A percentile compares a stretch with the other conserved stretches of the same genome.
Conservation (phyloP, 1,284 basidiomycete genomes). For the Rhodofomes roseus region DNA sequence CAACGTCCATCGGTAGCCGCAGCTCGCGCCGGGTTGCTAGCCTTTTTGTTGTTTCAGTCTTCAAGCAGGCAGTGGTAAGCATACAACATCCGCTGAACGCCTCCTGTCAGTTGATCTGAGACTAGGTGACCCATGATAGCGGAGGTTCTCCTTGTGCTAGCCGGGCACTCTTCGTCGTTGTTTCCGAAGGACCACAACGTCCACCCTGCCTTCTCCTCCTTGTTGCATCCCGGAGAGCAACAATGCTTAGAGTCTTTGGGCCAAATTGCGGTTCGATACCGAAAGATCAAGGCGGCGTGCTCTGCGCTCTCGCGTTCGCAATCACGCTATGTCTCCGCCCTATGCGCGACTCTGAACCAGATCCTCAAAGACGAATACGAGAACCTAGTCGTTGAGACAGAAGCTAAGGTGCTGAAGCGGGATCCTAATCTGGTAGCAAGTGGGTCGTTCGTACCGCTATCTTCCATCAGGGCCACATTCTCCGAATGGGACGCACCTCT, state of each 20-base stretch:
- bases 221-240: slow-evolving; percentile 84
- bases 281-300: slow-evolving; percentile 60
- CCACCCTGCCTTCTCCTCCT: slow-evolving; percentile 60
- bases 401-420: slow-evolving; percentile 69
- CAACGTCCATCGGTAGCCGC: too few relatives aligned
- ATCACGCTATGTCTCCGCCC: slow-evolving; percentile 74
- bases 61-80: not conserved
- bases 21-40: too few relatives aligned
- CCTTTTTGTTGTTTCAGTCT: too few relatives aligned
- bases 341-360: slow-evolving; percentile 67
- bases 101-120: not conserved
- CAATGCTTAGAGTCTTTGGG: slow-evolving; percentile 75
- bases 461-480: slow-evolving; percentile 77
- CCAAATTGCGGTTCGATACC: slow-evolving; percentile 68
- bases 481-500: slow-evolving; percentile 83
- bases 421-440: slow-evolving; percentile 70
- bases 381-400: slow-evolving; percentile 73
- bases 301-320: slow-evolving; percentile 48
- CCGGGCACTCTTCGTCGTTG: slow-evolving; percentile 80
- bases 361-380: slow-evolving; percentile 80
- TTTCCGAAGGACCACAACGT: slow-evolving; percentile 59
- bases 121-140: slow-evolving; percentile 58
- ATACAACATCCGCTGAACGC: not conserved
- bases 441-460: slow-evolving; percentile 79
- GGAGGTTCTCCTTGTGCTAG: slow-evolving; percentile 79